Conservation (phyloP, 805 yeast genomes). For the Candida quercuum region DNA sequence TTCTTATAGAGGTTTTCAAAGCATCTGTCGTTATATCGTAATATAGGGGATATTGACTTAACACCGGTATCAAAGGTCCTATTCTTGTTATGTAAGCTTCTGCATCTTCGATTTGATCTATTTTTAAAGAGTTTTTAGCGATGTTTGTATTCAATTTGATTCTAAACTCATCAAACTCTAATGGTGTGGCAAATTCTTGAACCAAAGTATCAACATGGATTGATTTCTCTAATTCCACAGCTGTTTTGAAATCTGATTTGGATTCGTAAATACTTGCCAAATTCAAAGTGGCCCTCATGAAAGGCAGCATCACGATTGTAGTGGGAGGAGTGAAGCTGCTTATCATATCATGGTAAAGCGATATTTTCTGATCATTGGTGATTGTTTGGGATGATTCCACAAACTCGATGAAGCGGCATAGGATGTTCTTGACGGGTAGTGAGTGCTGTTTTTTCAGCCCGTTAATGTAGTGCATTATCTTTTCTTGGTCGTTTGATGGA, state of each 20-base stretch:
- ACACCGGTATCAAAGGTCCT: constrained; percentile 7
- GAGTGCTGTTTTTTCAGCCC: constrained; percentile 18
- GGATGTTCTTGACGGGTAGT: constrained; percentile 14
- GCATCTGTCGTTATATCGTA: constrained; percentile 2
- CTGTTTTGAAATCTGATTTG: constrained; percentile 1
- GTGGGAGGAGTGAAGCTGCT: constrained; percentile 18
- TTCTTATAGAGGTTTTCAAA: constrained; percentile 9
- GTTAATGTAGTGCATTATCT: constrained; percentile 6
- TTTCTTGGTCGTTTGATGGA: constrained; percentile 2
- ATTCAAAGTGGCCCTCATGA: constrained; percentile 9
- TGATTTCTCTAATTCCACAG: constrained; percentile 7
- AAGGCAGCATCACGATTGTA: constrained; percentile 6
- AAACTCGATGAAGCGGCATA: constrained; percentile 7
- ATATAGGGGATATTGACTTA: background rate
- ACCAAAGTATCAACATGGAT: constrained; percentile 13
- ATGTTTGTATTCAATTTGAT: constrained; percentile 14
- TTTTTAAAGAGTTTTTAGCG: constrained; percentile 11
- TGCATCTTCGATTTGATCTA: constrained; percentile 14
- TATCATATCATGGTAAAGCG: constrained; percentile 8
- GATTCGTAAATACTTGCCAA: constrained; percentile 12
- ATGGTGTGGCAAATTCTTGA: constrained; percentile 12
- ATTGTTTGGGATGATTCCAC: background rate
- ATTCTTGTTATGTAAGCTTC: constrained; percentile 19
- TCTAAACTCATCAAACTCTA: constrained; percentile 10
- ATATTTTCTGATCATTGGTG: background rate